Evolutionary conservation across 169 alveolate species (phyloP).

Genomic region (Hammondia hammondi): DNA sequence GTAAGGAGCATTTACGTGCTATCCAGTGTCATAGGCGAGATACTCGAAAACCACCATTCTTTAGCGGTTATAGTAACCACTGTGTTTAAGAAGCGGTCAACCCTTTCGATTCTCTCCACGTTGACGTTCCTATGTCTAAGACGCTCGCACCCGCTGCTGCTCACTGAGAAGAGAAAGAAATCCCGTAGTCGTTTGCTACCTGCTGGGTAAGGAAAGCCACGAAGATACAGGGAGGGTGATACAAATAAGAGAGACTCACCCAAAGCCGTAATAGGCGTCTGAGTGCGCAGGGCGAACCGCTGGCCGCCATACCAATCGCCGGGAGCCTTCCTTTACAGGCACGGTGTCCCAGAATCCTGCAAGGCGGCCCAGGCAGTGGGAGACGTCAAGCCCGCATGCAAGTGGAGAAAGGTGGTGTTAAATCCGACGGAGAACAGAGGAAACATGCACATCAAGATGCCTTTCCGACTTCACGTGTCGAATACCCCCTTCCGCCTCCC

Average conservation of each 20-base stretch:
- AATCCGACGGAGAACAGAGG: no score
- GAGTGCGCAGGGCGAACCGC: slow-evolving; percentile 66
- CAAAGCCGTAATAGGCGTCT: slow-evolving; percentile 66
- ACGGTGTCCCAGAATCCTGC: slow-evolving; percentile 51
- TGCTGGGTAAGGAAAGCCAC: not conserved
- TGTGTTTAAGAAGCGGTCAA: no score
- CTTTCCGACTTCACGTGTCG: not conserved
- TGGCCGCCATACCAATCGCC: slow-evolving; percentile 60
- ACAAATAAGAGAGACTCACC: not conserved
- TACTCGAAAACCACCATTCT: no score
- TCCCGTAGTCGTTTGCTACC: no score
- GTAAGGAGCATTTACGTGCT: no score
- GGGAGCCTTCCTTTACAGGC: slow-evolving; percentile 31
- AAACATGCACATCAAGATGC: not conserved
- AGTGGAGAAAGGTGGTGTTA: not conserved
- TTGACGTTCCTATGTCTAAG: no score
- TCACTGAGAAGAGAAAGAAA: no score
- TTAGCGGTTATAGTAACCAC: no score
- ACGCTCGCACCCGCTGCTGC: no score
- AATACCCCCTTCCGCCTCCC: not conserved
- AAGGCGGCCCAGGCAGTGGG: not conserved
- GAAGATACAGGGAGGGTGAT: not conserved
- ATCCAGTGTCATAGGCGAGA: no score
- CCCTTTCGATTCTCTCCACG: no score
- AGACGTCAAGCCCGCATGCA: not conserved